These are phyloP conservation scores for Medicago ruthenica DNA, from an alignment of 306 rosid genomes.

Conservation along the genomic window DNA sequence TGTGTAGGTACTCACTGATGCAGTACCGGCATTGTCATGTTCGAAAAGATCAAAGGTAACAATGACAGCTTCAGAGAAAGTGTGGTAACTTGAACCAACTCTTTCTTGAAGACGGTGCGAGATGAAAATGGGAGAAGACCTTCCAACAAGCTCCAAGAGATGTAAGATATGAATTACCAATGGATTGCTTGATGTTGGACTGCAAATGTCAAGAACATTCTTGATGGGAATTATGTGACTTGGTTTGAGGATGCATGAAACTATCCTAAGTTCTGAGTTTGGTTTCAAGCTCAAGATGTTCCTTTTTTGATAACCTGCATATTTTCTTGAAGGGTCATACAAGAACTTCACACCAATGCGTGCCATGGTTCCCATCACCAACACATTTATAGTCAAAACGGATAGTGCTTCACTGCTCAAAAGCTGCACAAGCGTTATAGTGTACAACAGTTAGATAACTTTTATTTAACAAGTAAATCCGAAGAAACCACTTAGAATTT, in stretches of 20 bases:
- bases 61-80: constrained; percentile 7
- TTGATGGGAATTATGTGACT: background rate
- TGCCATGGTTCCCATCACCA: background rate
- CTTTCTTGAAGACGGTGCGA: background rate
- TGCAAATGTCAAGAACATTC: background rate
- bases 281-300: constrained; percentile 15
- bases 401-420: background rate
- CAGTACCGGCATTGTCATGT: constrained; percentile 6
- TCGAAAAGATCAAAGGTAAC: constrained; percentile 15
- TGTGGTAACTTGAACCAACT: background rate
- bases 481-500: no score
- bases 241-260: constrained; percentile 18
- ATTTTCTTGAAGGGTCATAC: constrained; percentile 31
- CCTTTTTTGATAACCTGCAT: constrained; percentile 28
- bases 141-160: constrained; percentile 22
- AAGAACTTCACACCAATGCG: background rate
- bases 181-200: background rate
- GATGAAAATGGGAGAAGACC: constrained; percentile 1
- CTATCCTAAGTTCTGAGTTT: constrained; percentile 6
- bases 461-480: background rate
- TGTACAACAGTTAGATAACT: background rate
- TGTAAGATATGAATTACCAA: constrained; percentile 11
- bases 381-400: background rate
- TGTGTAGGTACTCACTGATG: background rate
- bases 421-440: background rate